Evolutionary conservation across 2,329 filamentous ascomycete genomes (phyloP).

Genomic region (Fusarium scirpi): DNA sequence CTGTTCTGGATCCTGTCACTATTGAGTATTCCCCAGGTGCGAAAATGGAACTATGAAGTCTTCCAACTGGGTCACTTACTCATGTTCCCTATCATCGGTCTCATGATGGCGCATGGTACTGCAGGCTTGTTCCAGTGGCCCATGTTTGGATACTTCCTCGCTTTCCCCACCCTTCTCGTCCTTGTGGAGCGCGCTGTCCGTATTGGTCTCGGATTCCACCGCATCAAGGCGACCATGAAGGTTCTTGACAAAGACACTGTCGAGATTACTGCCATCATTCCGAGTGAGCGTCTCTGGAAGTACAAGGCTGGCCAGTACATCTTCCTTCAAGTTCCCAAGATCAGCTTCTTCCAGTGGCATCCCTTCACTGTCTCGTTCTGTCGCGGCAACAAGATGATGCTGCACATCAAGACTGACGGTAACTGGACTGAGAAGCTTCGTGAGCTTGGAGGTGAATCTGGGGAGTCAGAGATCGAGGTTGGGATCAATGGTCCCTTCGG

Average conservation of each 20-base stretch:
- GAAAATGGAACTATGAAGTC: constrained; percentile 65
- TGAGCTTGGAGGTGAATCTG: constrained; percentile 54
- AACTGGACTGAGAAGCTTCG: constrained; percentile 65
- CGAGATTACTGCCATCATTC: constrained; percentile 61
- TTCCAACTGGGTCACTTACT: constrained; percentile 69
- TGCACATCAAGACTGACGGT: constrained; percentile 70
- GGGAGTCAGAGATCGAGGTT: constrained; percentile 57
- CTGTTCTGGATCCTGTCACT: constrained; percentile 63
- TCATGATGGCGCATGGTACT: constrained; percentile 67
- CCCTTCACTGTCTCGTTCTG: constrained; percentile 70
- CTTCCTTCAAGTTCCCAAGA: constrained; percentile 64
- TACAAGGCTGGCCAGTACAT: constrained; percentile 70
- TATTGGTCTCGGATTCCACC: constrained; percentile 60
- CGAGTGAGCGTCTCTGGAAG: constrained; percentile 61
- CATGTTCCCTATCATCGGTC: constrained; percentile 68
- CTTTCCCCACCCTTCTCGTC: constrained; percentile 64
- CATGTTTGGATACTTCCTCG: constrained; percentile 69
- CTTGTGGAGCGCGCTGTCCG: constrained; percentile 62
- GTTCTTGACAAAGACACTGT: constrained; percentile 66
- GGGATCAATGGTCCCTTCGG: constrained; percentile 69
- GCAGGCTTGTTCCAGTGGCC: constrained; percentile 63
- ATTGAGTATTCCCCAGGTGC: constrained; percentile 63
- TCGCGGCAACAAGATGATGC: constrained; percentile 62
- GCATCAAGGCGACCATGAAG: constrained; percentile 60
- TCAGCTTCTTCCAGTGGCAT: constrained; percentile 69